phyloP scores from a whole-genome alignment of 345 rosid species.

The Pelargonium nanum region DNA sequence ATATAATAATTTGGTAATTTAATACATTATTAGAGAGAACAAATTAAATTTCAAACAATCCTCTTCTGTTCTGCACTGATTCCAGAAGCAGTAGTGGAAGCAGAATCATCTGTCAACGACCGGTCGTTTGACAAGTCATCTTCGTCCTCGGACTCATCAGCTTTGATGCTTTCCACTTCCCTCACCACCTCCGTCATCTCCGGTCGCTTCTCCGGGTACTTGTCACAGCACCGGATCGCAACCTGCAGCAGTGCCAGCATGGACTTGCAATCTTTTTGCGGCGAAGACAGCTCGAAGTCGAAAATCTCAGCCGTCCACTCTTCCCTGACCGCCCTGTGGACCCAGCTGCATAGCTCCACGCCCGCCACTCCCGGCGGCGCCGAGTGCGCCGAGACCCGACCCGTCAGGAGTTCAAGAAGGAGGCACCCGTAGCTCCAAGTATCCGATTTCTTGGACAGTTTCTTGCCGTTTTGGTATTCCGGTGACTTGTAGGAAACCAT shows the following conservation, averaged over 20 bases:
- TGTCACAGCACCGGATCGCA: constrained; percentile 38
- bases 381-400: constrained; percentile 21
- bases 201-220: constrained; percentile 36
- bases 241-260: constrained; percentile 38
- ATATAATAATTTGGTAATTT: too few species aligned
- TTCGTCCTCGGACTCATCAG: not conserved
- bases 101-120: constrained; percentile 12
- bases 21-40: too few species aligned
- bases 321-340: constrained; percentile 47
- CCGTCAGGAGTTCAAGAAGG: constrained; percentile 39
- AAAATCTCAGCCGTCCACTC: constrained; percentile 59
- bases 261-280: constrained; percentile 24
- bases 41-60: too few species aligned
- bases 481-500: constrained; percentile 42
- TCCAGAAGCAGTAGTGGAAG: constrained; percentile 8
- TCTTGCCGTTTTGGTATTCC: constrained; percentile 24
- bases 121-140: not conserved
- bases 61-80: not conserved
- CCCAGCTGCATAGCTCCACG: constrained; percentile 46
- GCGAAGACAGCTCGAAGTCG: constrained; percentile 33
- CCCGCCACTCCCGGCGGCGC: constrained; percentile 40
- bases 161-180: constrained; percentile 6
- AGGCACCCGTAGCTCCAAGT: constrained; percentile 50
- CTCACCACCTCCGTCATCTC: constrained; percentile 16
- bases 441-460: constrained; percentile 32